Base-by-base conservation (phyloP, 768 basidiomycete species). In the Kwoniella pini region DNA sequence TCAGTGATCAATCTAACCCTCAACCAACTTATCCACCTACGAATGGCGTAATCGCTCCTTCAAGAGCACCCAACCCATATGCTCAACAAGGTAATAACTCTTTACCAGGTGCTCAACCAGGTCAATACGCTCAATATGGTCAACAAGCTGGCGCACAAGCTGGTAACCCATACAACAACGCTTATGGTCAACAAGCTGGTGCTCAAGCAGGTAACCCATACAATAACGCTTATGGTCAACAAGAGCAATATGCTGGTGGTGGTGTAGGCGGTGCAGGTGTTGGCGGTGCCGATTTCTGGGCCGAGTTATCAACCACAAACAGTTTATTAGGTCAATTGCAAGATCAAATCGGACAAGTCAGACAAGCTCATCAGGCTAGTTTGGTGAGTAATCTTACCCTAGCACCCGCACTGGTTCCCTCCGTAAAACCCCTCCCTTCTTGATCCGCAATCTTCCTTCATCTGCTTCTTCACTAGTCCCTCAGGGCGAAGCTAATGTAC, bases 401-500 rank as follows among this genome's bases (percentile, higher is more conserved):
- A n/a, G n/a, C n/a, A n/a, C n/a, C n/a, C n/a, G n/a, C n/a, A n/a
- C n/a, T n/a, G n/a, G n/a, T n/a, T n/a, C n/a, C n/a, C n/a, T n/a
- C n/a, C n/a, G n/a, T n/a, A n/a, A n/a, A n/a, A n/a, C n/a, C n/a
- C n/a, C n/a, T n/a, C n/a, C n/a, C n/a, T n/a, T n/a, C n/a, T n/a
- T n/a, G n/a, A n/a, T n/a, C n/a, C n/a, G n/a, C n/a, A n/a, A n/a
- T n/a, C n/a, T n/a, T n/a, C n/a, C n/a, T n/a, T n/a, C n/a, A n/a
- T n/a, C n/a, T n/a, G n/a, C n/a, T n/a, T n/a, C n/a, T n/a, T n/a
- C n/a, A n/a, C n/a, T n/a, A n/a, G n/a, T n/a, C n/a, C n/a, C 40
- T 15, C 3, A 9, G 19, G 11, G 46, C 21, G 12, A 4, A 48
- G 46, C 55, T 88, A 86, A 77, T n/a, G n/a, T 82, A 12, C 24